Percentiles rank a stretch among this genome's conserved stretches.
These are phyloP conservation scores for Tolypocladium sp. DNA, from an alignment of 2,329 filamentous ascomycete genomes.

Conservation along the genomic window DNA sequence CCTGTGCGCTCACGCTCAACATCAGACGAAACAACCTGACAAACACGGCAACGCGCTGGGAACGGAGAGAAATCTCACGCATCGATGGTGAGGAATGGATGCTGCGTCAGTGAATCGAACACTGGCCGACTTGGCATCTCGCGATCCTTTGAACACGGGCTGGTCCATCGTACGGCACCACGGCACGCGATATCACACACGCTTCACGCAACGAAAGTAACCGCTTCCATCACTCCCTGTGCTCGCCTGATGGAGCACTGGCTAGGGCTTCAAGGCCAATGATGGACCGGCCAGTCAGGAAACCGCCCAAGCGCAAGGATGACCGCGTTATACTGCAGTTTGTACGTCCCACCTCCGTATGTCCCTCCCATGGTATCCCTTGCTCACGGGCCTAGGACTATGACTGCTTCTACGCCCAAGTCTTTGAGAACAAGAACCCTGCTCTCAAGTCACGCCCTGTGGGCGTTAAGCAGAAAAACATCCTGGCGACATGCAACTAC, in stretches of 20 bases:
- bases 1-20: too few species aligned
- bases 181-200: background rate
- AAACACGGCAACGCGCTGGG: background rate
- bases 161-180: background rate
- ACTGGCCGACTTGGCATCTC: background rate
- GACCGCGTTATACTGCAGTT: constrained; percentile 72
- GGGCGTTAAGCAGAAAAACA: constrained; percentile 87
- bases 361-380: background rate
- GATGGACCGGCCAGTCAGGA: constrained; percentile 8
- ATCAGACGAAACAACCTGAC: background rate
- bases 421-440: constrained; percentile 75
- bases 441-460: constrained; percentile 63
- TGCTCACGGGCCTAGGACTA: constrained; percentile 47
- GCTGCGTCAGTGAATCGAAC: background rate
- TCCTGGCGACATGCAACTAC: constrained; percentile 91
- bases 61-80: background rate
- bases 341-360: constrained; percentile 37
- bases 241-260: background rate
- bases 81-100: background rate
- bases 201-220: background rate
- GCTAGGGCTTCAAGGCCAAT: background rate
- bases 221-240: background rate
- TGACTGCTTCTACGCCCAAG: constrained; percentile 91
- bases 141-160: too few species aligned
- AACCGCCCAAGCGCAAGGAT: constrained; percentile 41